A percentile compares a stretch with the other conserved stretches of the same genome.
Conservation (phyloP, 345 rosid species). For the Ricinus communis region DNA sequence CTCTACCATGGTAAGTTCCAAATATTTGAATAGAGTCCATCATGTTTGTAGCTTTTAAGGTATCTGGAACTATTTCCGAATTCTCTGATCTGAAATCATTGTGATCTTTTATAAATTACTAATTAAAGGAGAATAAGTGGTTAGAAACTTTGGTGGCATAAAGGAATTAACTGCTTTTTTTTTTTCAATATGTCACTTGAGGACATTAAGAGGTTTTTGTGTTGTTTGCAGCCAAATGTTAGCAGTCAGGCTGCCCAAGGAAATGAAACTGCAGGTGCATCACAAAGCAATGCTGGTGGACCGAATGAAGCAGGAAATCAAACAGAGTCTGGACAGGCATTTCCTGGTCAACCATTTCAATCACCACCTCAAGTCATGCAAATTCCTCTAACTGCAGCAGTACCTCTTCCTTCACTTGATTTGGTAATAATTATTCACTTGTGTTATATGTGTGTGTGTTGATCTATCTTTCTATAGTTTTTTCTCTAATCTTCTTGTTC, state of each 20-base stretch:
- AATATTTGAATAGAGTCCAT: background rate
- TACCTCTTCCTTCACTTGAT: conserved; percentile 67
- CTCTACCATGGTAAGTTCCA: conserved; percentile 42
- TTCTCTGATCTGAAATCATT: background rate
- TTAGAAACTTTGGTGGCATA: background rate
- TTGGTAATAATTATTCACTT: conserved; percentile 35
- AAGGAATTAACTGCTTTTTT: background rate
- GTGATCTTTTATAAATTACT: background rate
- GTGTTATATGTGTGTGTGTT: background rate
- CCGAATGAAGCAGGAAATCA: conserved; percentile 55
- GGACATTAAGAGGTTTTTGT: conserved; percentile 1
- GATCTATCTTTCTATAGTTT: background rate
- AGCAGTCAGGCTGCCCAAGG: conserved; percentile 51
- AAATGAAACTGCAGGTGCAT: conserved; percentile 46
- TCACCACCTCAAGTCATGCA: conserved; percentile 59
- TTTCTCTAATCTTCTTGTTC: background rate
- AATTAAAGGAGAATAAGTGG: background rate
- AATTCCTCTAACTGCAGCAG: conserved; percentile 54
- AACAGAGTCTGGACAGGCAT: conserved; percentile 50
- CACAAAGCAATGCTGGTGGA: conserved; percentile 33
- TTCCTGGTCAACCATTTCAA: conserved; percentile 52
- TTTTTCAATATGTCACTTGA: background rate
- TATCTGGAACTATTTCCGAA: background rate
- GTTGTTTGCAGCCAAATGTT: conserved; percentile 46
- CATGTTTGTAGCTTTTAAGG: background rate